Conservation (phyloP, 2,329 filamentous ascomycete genomes). For the Fusarium ramigenum region DNA sequence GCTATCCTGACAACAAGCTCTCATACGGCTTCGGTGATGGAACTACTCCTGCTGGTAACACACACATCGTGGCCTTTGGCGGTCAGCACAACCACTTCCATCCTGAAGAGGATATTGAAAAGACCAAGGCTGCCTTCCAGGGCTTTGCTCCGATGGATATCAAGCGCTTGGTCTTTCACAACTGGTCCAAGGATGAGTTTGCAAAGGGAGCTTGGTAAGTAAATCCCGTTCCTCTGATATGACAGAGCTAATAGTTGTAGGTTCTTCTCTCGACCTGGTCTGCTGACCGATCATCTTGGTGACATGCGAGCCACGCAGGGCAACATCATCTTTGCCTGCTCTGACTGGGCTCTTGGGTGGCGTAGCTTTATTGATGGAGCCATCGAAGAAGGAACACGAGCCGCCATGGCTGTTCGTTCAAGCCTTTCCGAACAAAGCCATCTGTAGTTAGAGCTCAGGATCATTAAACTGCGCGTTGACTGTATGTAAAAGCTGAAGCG, state of each 20-base stretch:
- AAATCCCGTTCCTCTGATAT: accelerated
- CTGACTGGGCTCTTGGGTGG: slow-evolving; percentile 61
- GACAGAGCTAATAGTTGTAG: not conserved
- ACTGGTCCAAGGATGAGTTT: slow-evolving; percentile 59
- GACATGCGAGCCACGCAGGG: slow-evolving; percentile 54
- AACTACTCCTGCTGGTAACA: slow-evolving; percentile 55
- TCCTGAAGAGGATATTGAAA: slow-evolving; percentile 52
- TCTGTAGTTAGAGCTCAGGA: not conserved
- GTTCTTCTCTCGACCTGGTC: slow-evolving; percentile 52
- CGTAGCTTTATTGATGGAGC: slow-evolving; percentile 61
- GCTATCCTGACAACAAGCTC: slow-evolving; percentile 55
- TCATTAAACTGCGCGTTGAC: not conserved
- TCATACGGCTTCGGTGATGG: slow-evolving; percentile 57
- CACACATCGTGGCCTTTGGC: slow-evolving; percentile 59
- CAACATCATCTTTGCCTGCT: slow-evolving; percentile 57
- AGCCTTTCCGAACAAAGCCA: slow-evolving; percentile 6
- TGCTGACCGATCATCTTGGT: slow-evolving; percentile 51
- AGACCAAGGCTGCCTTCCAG: slow-evolving; percentile 45
- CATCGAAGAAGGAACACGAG: slow-evolving; percentile 54
- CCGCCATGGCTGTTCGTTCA: slow-evolving; percentile 35
- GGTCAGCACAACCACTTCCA: slow-evolving; percentile 54
- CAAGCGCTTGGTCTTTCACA: slow-evolving; percentile 54
- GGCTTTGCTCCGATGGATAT: slow-evolving; percentile 47
- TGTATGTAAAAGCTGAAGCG: not conserved
- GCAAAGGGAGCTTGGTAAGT: slow-evolving; percentile 54